Conservation (phyloP, 139 green algal species). For the Eudorina sp. region DNA sequence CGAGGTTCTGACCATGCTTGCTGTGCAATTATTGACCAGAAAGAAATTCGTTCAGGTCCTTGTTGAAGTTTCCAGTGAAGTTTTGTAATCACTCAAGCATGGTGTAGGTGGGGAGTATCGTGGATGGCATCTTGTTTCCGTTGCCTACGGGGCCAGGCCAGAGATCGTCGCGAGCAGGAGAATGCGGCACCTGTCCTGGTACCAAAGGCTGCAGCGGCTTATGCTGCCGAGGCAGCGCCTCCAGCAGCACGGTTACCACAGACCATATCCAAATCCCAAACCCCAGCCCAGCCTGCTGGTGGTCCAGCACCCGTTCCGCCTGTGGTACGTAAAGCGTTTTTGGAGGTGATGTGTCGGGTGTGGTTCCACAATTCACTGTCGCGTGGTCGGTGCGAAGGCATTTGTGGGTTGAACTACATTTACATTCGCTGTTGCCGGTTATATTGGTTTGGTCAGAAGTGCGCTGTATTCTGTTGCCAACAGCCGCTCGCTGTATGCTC, state of each 20-base stretch:
- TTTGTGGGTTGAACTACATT: no score
- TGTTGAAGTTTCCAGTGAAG: no score
- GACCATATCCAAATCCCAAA: neutral
- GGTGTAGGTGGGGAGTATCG: neutral
- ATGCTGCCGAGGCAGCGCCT: neutral
- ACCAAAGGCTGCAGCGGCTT: neutral
- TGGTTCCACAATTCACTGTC: no score
- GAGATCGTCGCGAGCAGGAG: neutral
- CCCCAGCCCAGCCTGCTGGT: neutral
- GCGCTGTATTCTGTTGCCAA: no score
- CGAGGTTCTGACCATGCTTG: no score
- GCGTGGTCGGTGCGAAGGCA: no score
- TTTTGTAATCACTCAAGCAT: neutral
- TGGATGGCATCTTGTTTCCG: conserved; percentile 3
- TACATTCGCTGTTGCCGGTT: no score
- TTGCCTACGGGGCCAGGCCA: neutral
- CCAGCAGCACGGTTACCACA: neutral
- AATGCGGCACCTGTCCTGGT: neutral
- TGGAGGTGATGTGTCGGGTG: no score
- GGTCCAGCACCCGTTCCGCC: neutral
- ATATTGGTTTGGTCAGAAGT: no score
- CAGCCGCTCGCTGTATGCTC: no score
- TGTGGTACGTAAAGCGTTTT: conserved; percentile 27
- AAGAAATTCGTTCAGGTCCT: no score
- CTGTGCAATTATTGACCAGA: no score